These are phyloP conservation scores for Dictyophora rubrovolvata DNA, from an alignment of 768 basidiomycete species.

Conservation along the genomic window DNA sequence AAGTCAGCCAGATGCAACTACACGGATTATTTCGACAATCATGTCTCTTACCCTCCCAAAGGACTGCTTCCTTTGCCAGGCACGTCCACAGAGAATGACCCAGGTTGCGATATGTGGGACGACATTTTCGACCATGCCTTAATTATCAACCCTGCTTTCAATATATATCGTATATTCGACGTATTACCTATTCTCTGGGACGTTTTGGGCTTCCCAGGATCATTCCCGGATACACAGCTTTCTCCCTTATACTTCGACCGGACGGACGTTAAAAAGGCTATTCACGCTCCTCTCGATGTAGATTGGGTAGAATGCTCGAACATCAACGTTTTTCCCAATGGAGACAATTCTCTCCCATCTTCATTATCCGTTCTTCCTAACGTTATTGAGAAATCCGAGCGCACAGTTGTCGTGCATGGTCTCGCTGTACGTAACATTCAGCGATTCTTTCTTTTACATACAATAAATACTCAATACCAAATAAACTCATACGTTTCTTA, in stretches of 20 bases:
- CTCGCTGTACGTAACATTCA: slow-evolving; percentile 26
- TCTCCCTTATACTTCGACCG: slow-evolving; percentile 64
- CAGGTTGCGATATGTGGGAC: slow-evolving; percentile 60
- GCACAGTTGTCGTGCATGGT: slow-evolving; percentile 62
- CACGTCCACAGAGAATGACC: slow-evolving; percentile 32
- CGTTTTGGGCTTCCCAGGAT: slow-evolving; percentile 66
- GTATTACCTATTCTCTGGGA: slow-evolving; percentile 69
- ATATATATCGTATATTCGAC: slow-evolving; percentile 71
- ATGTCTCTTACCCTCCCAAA: slow-evolving; percentile 60
- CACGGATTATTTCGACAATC: slow-evolving; percentile 46
- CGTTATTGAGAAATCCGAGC: slow-evolving; percentile 65
- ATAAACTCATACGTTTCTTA: background rate
- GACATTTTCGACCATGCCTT: slow-evolving; percentile 53
- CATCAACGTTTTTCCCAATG: slow-evolving; percentile 47
- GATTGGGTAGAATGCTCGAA: slow-evolving; percentile 57
- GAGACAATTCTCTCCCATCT: slow-evolving; percentile 52
- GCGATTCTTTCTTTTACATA: background rate
- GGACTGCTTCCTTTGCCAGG: slow-evolving; percentile 60
- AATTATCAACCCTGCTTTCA: slow-evolving; percentile 61
- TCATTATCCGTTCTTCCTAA: slow-evolving; percentile 57
- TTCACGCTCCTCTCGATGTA: slow-evolving; percentile 56
- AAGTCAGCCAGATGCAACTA: slow-evolving; percentile 50
- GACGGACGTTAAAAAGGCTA: slow-evolving; percentile 54
- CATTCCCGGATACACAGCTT: slow-evolving; percentile 34
- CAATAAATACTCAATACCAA: background rate